Base-by-base conservation (phyloP, 768 basidiomycete genomes). In the Cyathus striatus region DNA sequence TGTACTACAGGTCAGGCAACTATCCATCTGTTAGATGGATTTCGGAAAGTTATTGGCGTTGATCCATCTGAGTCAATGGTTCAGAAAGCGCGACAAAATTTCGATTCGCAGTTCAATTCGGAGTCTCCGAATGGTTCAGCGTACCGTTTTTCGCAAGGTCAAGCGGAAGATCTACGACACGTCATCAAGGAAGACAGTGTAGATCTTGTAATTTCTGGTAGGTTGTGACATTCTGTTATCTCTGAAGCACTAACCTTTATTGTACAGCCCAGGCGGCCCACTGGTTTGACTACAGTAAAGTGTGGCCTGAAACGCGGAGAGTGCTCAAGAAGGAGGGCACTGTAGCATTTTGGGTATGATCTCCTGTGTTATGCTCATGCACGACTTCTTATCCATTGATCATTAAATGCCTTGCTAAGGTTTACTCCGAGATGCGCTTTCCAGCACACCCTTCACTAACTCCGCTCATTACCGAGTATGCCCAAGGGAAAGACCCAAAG, bases 11-110 rank as follows among this genome's bases (percentile, higher is more conserved):
- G 89, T 26, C 83, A 90, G 56, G 83, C 85, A 23, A 90, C 84
- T 0, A 56, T 69, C 2, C 72, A 72, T 33, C 68, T 88, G 4
- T 61, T 41, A 9, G 35, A 18, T 5, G 54, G 66, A 0, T 92
- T 92, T 62, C 55, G 56, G 10, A 61, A 68, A n/a, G 70, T 89
- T 35, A 66, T 79, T 16, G 90, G 82, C 2, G 65, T 88, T n/a
- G 90, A 93, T 42, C 86, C 90, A 0, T 83, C 84, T 33, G 59
- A 62, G 30, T 69, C 70, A 40, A 93, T 93, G 91, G 67, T 92
- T 21, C 60, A 65, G 13, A 66, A 69, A 23, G 83, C 84, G 1
- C 60, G 60, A 17, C 57, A 61, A 16, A 50, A 58, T 23, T 41
- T 49, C 44, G 43, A 23, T 9, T 12, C 41, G 35, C 23, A 46